Evolutionary conservation across 345 rosid species (phyloP), one percentile per base, ranked within the genome.

Genomic region (Psidium guajava): DNA sequence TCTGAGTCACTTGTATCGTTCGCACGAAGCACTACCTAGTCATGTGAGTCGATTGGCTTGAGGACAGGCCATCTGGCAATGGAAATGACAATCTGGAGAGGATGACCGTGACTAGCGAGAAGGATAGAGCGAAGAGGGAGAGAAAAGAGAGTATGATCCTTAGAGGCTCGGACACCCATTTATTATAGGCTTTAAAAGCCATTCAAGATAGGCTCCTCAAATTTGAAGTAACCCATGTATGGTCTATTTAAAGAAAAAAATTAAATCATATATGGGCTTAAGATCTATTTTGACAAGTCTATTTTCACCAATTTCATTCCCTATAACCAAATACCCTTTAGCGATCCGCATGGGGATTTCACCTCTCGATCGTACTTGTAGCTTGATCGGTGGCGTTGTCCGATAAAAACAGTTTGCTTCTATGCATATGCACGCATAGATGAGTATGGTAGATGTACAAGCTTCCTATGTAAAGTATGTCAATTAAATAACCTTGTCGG

Each of bases 21-120:
- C 96, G 99, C 7, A 91, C 91, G 42, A 97, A 95, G 22, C 99
- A 98, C 2, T 95, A 97, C 85, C 94, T 94, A 2, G 97, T 94
- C n/a, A 97, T 92, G 25, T 91, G 89, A 88, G 97, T 97, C 86
- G 85, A 91, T 49, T 97, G 98, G 98, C 98, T 95, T 8, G 99
- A 97, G 51, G 51, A 49, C 11, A 49, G 51, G 51, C 51, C 99
- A 2, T 95, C 98, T 0, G 94, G 69, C 32, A 7, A 91, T 25
- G 85, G 83, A 53, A 64, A 83, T 11, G 98, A 93, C 86, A 91
- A 94, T 83, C 88, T 95, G 11, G 98, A 95, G 32, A 85, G 89
- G 2, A 81, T 93, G 75, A 92, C 97, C 15, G 83, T 11, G 32
- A 58, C 69, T 58, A 58, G 82, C 52, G 98, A 96, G 49, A 98